phyloP scores from a whole-genome alignment of 352 stramenopile species.

The Phytophthora fragariaefolia region DNA sequence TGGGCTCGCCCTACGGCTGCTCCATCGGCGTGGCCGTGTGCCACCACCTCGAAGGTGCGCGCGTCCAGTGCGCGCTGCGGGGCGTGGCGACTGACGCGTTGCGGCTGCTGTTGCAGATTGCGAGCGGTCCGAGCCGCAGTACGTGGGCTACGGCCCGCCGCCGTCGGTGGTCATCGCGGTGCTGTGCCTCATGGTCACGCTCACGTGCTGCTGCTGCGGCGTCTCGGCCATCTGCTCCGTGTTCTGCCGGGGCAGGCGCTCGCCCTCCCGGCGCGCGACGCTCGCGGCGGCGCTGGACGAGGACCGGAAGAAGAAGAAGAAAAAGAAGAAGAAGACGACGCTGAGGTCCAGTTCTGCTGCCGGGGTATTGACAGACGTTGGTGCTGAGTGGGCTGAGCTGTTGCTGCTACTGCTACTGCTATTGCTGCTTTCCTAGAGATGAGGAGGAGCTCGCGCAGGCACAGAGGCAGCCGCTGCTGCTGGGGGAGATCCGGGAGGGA shows the following conservation, averaged over 20 bases:
- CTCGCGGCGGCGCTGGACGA: slow-evolving; percentile 27
- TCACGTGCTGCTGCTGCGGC: slow-evolving; percentile 85
- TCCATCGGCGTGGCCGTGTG: slow-evolving; percentile 76
- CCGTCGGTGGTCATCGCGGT: slow-evolving; percentile 86
- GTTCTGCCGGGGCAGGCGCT: slow-evolving; percentile 50
- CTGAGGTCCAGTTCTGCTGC: slow-evolving; percentile 22
- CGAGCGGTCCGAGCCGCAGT: slow-evolving; percentile 70
- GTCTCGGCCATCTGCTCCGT: slow-evolving; percentile 81
- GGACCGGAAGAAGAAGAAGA: slow-evolving; percentile 34
- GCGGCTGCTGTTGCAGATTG: slow-evolving; percentile 73
- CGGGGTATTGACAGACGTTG: no score
- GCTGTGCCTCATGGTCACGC: slow-evolving; percentile 78
- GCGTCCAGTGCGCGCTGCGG: background rate
- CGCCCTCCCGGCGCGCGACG: slow-evolving; percentile 27
- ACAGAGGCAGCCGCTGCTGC: slow-evolving; percentile 64
- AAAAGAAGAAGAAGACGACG: slow-evolving; percentile 42
- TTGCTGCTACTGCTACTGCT: background rate
- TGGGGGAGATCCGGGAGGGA: slow-evolving; percentile 49
- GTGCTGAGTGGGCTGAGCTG: background rate
- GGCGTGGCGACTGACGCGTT: background rate
- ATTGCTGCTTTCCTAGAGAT: slow-evolving; percentile 30
- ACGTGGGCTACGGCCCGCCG: slow-evolving; percentile 83
- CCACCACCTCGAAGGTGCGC: slow-evolving; percentile 76
- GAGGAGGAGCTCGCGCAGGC: slow-evolving; percentile 43
- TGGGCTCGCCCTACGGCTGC: slow-evolving; percentile 73